Conservation (phyloP, 176 grass and related monocot genomes). For the Alopecurus myosuroides region DNA sequence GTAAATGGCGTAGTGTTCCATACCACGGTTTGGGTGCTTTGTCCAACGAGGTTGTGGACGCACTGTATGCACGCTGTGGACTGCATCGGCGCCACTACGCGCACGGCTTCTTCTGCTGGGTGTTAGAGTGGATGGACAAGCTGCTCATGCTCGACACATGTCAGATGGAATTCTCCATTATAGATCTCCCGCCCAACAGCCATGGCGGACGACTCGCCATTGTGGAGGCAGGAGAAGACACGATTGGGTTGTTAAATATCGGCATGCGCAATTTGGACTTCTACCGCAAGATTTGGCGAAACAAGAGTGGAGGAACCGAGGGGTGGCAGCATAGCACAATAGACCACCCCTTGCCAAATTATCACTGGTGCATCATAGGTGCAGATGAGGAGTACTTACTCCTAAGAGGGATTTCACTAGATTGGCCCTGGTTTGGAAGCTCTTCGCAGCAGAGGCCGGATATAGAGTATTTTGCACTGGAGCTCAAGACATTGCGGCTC, state of each 20-base stretch:
- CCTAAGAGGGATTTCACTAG: neutral
- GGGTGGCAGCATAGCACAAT: neutral
- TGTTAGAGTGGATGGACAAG: neutral
- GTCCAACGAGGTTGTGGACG: neutral
- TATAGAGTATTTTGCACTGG: constrained; percentile 28
- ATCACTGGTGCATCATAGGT: constrained; percentile 18
- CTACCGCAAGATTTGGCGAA: neutral
- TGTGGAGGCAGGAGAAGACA: constrained; percentile 23
- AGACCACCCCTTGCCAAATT: neutral
- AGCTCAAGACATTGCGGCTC: constrained; percentile 5
- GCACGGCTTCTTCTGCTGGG: constrained; percentile 28
- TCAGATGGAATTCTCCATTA: constrained; percentile 22
- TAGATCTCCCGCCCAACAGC: neutral
- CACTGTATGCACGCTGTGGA: neutral
- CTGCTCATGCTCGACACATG: constrained; percentile 20
- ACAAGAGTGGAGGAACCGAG: neutral
- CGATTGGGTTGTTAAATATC: constrained; percentile 21
- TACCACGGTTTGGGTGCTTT: neutral
- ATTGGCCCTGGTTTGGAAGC: constrained; percentile 3
- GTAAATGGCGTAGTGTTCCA: neutral
- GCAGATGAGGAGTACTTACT: constrained; percentile 17
- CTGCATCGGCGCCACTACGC: neutral
- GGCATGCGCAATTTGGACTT: neutral
- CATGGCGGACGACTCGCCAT: neutral
- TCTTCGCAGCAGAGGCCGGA: neutral